These are phyloP conservation scores for Kwoniella dendrophila DNA, from an alignment of 768 basidiomycete species.

Conservation along the genomic window DNA sequence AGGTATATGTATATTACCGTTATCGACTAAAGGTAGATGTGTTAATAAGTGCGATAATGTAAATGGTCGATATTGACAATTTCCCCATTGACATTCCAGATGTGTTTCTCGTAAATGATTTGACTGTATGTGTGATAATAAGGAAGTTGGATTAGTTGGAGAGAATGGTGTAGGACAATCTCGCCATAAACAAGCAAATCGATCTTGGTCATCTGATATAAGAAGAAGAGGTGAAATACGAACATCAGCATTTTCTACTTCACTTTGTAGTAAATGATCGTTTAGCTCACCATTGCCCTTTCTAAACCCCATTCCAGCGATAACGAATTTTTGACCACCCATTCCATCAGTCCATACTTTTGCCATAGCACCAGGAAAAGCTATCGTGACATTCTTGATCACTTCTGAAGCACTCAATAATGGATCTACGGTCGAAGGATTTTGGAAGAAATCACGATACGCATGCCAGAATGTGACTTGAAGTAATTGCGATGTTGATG, in stretches of 20 bases:
- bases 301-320: slow-evolving; percentile 72
- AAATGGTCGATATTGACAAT: slow-evolving; percentile 55
- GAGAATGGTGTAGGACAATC: slow-evolving; percentile 45
- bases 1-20: slow-evolving; percentile 19
- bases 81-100: slow-evolving; percentile 51
- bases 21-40: slow-evolving; percentile 64
- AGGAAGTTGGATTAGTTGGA: slow-evolving; percentile 20
- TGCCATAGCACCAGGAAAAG: slow-evolving; percentile 82
- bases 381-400: slow-evolving; percentile 84
- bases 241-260: slow-evolving; percentile 57
- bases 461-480: slow-evolving; percentile 96
- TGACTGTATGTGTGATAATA: slow-evolving; percentile 61
- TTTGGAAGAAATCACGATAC: slow-evolving; percentile 80
- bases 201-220: slow-evolving; percentile 61
- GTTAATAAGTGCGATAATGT: slow-evolving; percentile 64
- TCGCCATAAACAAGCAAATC: slow-evolving; percentile 78
- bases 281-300: slow-evolving; percentile 43
- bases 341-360: slow-evolving; percentile 71
- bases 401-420: slow-evolving; percentile 85
- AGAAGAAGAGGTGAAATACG: slow-evolving; percentile 57
- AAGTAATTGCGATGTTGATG: slow-evolving; percentile 76
- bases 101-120: slow-evolving; percentile 60
- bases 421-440: slow-evolving; percentile 47
- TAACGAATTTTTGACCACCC: slow-evolving; percentile 67
- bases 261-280: not conserved